Base-by-base conservation (phyloP, 306 rosid species). In the Benincasa hispida region DNA sequence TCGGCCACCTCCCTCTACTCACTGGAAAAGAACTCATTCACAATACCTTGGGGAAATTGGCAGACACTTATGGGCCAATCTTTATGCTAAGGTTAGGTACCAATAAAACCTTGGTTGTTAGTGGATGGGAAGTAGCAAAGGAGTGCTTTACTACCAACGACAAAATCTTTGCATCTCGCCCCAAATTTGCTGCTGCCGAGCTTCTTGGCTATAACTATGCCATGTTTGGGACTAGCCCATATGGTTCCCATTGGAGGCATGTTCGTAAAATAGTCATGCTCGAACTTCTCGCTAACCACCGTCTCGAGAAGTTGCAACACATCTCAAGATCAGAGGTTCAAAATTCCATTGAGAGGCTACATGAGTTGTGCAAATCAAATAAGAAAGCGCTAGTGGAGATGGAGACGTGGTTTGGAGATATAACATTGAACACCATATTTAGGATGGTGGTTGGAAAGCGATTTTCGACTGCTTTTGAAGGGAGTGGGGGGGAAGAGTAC, bases 231-330 rank as follows among this genome's bases (percentile, higher is more conserved):
- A 66, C 75, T 2, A 54, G 80, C 41, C 80, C 76, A 18, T 42
- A 37, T 37, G 82, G 78, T 67, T 79, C 93, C 12, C 86, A 72
- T 27, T 86, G 90, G 90, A 85, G 89, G 0, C 82, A 84, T 35
- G 81, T 86, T 84, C 32, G 62, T 13, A 56, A 56, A 56, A 22
- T 22, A 21, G 62, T 24, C 32, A 55, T 9, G 0, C 67, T 84
- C 2, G 88, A 90, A 50, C 89, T 87, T 55, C 87, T 87, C 10
- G 83, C 92, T 1, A 85, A 82, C 42, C 87, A 83, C 4, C 82
- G 95, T 25, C 86, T 86, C 0, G 85, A 90, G 66, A 75, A 82
- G 81, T 82, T 86, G 5, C 88, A 83, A 72, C 82, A 85, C 37
- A 86, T 88, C 0, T 63, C 85, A 39, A 41, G 51, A 2, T 87